Evolutionary conservation across 306 rosid genomes (phyloP).

Genomic region (Rosa chinensis): DNA sequence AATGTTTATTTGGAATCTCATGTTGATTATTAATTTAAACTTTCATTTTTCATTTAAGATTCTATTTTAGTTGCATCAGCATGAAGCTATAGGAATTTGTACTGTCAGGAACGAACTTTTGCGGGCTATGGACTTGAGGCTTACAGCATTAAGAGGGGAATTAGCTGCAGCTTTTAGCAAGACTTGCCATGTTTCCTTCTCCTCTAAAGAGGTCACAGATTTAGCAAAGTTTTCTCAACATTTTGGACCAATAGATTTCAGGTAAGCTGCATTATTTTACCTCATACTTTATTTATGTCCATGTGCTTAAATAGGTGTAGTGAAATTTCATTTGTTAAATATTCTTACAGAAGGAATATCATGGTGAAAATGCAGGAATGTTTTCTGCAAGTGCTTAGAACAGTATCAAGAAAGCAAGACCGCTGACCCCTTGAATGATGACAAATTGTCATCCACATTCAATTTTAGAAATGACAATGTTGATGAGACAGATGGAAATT

Average conservation of each 20-base stretch:
- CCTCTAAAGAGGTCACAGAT: conserved; percentile 42
- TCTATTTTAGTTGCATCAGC: conserved; percentile 28
- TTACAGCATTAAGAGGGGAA: conserved; percentile 63
- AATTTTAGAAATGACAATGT: conserved; percentile 34
- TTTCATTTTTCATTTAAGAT: conserved; percentile 13
- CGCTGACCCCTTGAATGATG: conserved; percentile 35
- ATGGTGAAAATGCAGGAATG: conserved; percentile 51
- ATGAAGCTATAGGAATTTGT: conserved; percentile 40
- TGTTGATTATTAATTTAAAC: conserved; percentile 21
- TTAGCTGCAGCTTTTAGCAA: conserved; percentile 48
- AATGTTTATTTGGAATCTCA: conserved; percentile 18
- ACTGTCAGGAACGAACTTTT: conserved; percentile 73
- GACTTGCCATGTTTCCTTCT: conserved; percentile 47
- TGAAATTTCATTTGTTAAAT: conserved; percentile 18
- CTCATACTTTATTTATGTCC: not conserved
- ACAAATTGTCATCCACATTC: conserved; percentile 29
- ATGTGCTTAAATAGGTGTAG: conserved; percentile 4
- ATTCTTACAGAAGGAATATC: not conserved
- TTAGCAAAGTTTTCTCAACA: conserved; percentile 49
- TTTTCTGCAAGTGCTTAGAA: conserved; percentile 52
- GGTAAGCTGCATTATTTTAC: conserved; percentile 48
- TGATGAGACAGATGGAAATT: conserved; percentile 26
- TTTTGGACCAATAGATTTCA: conserved; percentile 66
- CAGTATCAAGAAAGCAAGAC: conserved; percentile 39
- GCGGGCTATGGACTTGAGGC: conserved; percentile 91